phyloP scores from a whole-genome alignment of 2,329 filamentous ascomycete species.

The Bisporella sp. region DNA sequence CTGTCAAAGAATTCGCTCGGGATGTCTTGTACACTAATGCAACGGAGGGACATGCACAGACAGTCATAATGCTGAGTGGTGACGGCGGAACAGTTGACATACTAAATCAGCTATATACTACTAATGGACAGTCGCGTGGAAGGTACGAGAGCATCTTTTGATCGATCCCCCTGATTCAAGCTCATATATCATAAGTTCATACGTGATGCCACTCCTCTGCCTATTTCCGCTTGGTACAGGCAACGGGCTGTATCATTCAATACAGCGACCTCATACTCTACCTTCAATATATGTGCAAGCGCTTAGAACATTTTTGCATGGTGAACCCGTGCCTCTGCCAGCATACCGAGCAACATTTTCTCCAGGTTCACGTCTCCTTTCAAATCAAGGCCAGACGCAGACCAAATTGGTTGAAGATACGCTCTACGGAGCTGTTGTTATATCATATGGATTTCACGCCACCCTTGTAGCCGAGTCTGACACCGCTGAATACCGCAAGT shows the following conservation, averaged over 20 bases:
- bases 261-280: slow-evolving; percentile 41
- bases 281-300: slow-evolving; percentile 34
- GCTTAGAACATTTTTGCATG: slow-evolving; percentile 53
- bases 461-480: slow-evolving; percentile 87
- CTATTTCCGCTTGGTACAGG: slow-evolving; percentile 58
- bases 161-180: slow-evolving; percentile 1
- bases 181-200: slow-evolving; percentile 10
- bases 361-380: slow-evolving; percentile 40
- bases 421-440: slow-evolving; percentile 73
- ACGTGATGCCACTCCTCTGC: slow-evolving; percentile 37
- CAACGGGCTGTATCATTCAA: slow-evolving; percentile 57
- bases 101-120: slow-evolving; percentile 56
- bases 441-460: slow-evolving; percentile 85
- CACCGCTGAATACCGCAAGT: slow-evolving; percentile 69
- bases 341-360: slow-evolving; percentile 58
- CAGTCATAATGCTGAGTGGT: slow-evolving; percentile 74
- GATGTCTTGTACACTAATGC: slow-evolving; percentile 41
- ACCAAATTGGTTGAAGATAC: slow-evolving; percentile 17
- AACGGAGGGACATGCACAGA: slow-evolving; percentile 41
- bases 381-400: slow-evolving; percentile 23
- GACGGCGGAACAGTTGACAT: slow-evolving; percentile 83
- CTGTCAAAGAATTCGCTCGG: slow-evolving; percentile 56
- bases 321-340: slow-evolving; percentile 48
- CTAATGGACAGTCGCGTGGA: neutral
- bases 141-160: neutral